These are phyloP conservation scores for Pestalotiopsis sp. DNA, from an alignment of 2,329 filamentous ascomycete genomes.

Conservation along the genomic window DNA sequence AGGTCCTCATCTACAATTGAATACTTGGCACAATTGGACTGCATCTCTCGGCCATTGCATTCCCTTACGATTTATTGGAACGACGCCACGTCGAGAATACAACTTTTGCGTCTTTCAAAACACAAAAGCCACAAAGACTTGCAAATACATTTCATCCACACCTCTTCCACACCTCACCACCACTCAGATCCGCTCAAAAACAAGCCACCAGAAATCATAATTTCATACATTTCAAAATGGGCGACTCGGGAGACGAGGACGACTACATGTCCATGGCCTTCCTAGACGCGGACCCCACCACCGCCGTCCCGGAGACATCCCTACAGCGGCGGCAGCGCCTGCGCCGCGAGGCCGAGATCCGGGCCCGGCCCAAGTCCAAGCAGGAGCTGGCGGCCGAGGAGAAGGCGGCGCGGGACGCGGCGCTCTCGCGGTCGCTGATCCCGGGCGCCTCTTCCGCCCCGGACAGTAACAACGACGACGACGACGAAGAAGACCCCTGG, in stretches of 20 bases:
- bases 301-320: conserved; percentile 56
- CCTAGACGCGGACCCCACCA: conserved; percentile 40
- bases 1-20: too few species aligned
- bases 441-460: conserved; percentile 22
- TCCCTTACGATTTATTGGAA: too few species aligned
- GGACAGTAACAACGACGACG: background rate
- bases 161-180: background rate
- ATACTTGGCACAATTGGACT: too few species aligned
- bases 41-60: too few species aligned
- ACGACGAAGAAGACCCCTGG: background rate
- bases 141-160: too few species aligned
- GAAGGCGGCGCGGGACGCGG: conserved; percentile 69
- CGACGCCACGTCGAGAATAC: too few species aligned
- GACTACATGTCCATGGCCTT: conserved; percentile 98
- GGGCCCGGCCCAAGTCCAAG: conserved; percentile 74
- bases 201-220: background rate
- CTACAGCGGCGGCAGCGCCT: conserved; percentile 54
- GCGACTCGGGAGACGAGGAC: conserved; percentile 54
- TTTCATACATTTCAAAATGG: background rate
- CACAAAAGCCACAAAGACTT: too few species aligned
- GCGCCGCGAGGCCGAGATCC: conserved; percentile 65
- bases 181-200: background rate
- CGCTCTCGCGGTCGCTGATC: conserved; percentile 73
- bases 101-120: too few species aligned
- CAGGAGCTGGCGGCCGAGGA: conserved; percentile 77